Evolutionary conservation across 2,329 filamentous ascomycete species (phyloP), one percentile per base, ranked within the genome.

Genomic region (Juglanconis juglandina): DNA sequence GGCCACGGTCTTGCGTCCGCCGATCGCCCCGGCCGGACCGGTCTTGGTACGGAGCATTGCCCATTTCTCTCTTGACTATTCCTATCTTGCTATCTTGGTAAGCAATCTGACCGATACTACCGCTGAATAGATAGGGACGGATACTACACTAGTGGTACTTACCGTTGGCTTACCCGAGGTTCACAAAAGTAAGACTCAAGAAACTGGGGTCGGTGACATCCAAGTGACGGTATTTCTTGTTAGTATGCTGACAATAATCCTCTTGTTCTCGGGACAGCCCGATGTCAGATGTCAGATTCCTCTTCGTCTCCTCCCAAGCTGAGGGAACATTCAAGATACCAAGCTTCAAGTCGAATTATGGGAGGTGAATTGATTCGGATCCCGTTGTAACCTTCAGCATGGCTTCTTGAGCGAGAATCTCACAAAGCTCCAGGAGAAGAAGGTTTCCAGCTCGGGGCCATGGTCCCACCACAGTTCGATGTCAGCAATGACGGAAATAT

Each of bases 231-330:
- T 87, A 74, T 74, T 82, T 13, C 1, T 14, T 32, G 34, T 5
- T 14, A 6, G 1, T 49, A 9, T 10, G n/a, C 5, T 11, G 7
- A 10, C 4, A 6, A 53, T 14, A 34, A 24, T 32, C 48, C 14
- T 14, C 48, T 46, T 55, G 24, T 33, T 60, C 17, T 30, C 11
- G 5, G 5, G 11, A 13, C 57, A 86, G 84, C 82, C 84, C 53
- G 82, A 86, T 67, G 76, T 80, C 62, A 82, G 82, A 86, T 67
- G 76, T 80, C 62, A 82, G 80, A 41, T 90, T 86, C 76, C 70
- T 92, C 54, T 78, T 89, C 66, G 80, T 89, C 47, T 88, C 87
- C 2, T 89, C 89, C 64, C 87, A 90, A 63, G 82, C 82, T 68
- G 87, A 88, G 69, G 77, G 75, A 49, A 74, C 79, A 24, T 82